Base-by-base conservation (phyloP, 2,329 filamentous ascomycete genomes). In the Ciborinia camelliae region DNA sequence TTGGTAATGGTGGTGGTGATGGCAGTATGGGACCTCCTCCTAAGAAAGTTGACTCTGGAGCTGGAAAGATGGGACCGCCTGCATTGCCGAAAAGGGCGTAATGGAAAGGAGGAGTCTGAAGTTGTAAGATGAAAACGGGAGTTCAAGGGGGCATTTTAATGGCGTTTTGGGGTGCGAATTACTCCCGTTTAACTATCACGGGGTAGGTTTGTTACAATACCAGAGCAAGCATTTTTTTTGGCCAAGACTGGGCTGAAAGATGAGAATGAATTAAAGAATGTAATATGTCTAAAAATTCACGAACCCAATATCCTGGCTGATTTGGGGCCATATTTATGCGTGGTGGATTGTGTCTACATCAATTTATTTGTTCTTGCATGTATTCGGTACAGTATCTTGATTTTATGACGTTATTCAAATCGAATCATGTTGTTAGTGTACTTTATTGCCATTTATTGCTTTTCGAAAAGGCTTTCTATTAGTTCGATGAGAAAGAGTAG, bases 21-120 rank as follows among this genome's bases (percentile, higher is more conserved):
- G 86, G 81, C 14, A 89, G 86, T 0, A 97, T 97, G 83, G 96
- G 93, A 77, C 89, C 94, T 20, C 83, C 83, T 2, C 75, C 94
- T 62, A 97, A 97, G 81, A 92, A 87, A 77, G 79, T 87, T 32
- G 85, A 90, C 74, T 88, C 83, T 0, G 87, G 86, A 0, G 79
- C 81, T 59, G 80, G 81, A 50, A 88, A 87, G 63, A 76, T 76
- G 74, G 74, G 66, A 6, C 74, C 74, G 14, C 74, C 74, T 26
- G 68, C 73, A 41, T 48, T 70, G 35, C 71, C 73, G 20, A 71
- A 68, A 64, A 71, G 18, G 4, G 18, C 7, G 5, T 61, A n/a
- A n/a, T n/a, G n/a, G 26, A 30, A 51, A 26, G 39, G 10, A 4
- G 18, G 3, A 18, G 37, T n/a, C 14, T 3, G 23, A 23, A 53